Percentiles rank a stretch among this genome's conserved stretches.
Conservation (phyloP, 2,329 filamentous ascomycete species). For the Colletotrichum lupini region DNA sequence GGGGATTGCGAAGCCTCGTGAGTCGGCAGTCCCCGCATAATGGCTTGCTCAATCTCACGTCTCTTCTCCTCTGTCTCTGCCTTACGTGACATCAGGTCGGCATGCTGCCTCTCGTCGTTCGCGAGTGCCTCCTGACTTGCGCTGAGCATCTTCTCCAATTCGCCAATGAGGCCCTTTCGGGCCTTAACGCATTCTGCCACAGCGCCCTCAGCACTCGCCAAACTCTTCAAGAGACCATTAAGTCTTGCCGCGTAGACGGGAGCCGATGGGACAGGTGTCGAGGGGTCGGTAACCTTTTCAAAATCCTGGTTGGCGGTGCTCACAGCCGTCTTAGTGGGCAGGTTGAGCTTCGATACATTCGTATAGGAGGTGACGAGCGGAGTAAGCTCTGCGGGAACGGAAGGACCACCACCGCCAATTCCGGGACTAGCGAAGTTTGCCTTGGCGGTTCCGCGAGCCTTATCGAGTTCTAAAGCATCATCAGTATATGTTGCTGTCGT, state of each 20-base stretch:
- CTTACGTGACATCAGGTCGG: constrained; percentile 74
- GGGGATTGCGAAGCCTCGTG: constrained; percentile 61
- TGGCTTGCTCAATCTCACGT: constrained; percentile 88
- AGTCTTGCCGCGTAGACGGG: constrained; percentile 93
- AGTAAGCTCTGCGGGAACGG: constrained; percentile 80
- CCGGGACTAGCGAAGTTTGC: constrained; percentile 70
- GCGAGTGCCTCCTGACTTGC: constrained; percentile 76
- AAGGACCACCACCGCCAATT: constrained; percentile 65
- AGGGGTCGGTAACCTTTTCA: constrained; percentile 81
- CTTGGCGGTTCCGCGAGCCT: constrained; percentile 64
- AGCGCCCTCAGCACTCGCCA: constrained; percentile 89
- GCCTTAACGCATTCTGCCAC: constrained; percentile 92
- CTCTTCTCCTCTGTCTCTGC: constrained; percentile 83
- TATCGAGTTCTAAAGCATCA: constrained; percentile 67
- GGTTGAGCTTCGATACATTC: constrained; percentile 77
- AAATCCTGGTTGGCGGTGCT: constrained; percentile 84
- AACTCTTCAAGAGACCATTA: constrained; percentile 86
- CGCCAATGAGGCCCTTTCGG: constrained; percentile 79
- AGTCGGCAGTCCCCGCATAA: constrained; percentile 83
- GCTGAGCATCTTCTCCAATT: constrained; percentile 84
- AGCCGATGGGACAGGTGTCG: constrained; percentile 76
- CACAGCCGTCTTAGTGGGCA: constrained; percentile 74
- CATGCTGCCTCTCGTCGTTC: constrained; percentile 74
- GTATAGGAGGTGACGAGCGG: constrained; percentile 81
- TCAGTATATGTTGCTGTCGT: constrained; percentile 33